Evolutionary conservation across 116 monocot species (phyloP).

Genomic region (Iris pallida): DNA sequence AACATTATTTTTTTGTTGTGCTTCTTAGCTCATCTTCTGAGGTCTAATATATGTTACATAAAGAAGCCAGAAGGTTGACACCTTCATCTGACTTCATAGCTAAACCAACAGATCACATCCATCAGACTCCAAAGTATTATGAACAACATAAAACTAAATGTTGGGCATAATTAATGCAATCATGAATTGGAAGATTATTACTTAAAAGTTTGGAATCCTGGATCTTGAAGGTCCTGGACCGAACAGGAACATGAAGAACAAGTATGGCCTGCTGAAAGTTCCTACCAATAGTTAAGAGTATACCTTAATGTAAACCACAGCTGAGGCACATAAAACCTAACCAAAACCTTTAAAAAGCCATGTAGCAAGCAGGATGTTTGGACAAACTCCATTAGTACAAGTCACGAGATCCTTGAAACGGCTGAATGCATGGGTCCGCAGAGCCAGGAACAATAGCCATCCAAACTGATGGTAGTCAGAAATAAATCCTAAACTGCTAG

Average conservation of each 20-base stretch:
- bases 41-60: constrained; percentile 40
- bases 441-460: constrained; percentile 50
- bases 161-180: not conserved
- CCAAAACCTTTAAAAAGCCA: no score
- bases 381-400: constrained; percentile 36
- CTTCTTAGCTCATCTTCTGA: constrained; percentile 53
- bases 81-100: constrained; percentile 43
- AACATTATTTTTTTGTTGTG: no score
- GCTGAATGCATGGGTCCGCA: constrained; percentile 39
- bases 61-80: constrained; percentile 42
- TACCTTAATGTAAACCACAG: not conserved
- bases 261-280: constrained; percentile 34
- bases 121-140: not conserved
- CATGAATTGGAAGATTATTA: constrained; percentile 15
- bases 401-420: constrained; percentile 55
- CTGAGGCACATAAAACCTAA: not conserved
- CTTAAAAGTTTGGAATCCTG: constrained; percentile 31
- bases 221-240: constrained; percentile 36
- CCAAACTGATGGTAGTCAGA: constrained; percentile 51
- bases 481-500: constrained; percentile 14
- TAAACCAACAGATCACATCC: constrained; percentile 9
- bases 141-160: not conserved
- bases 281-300: not conserved
- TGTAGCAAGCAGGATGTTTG: not conserved
- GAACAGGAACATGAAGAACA: constrained; percentile 42